Evolutionary conservation across 2,329 filamentous ascomycete genomes (phyloP), one percentile per base, ranked within the genome.

Genomic region (Pseudogymnoascus pannorum): DNA sequence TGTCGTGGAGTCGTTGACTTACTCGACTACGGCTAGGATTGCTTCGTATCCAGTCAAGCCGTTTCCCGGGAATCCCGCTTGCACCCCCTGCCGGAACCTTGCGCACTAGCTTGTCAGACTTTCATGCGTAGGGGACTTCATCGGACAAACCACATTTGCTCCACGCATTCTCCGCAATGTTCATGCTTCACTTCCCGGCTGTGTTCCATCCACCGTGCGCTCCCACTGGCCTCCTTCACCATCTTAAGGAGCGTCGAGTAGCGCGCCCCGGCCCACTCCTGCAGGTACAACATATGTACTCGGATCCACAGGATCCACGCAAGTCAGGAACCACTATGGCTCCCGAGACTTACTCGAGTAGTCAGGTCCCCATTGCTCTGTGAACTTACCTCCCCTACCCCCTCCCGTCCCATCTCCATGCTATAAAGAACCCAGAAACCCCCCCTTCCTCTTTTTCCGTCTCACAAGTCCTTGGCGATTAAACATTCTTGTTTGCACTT

Each of bases 121-220:
- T 54, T 54, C 26, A 54, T 54, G 48, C 26, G 48, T 54, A 54
- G 48, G 48, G 48, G 48, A 54, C 48, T 54, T 26, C 26, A 54
- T 54, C 48, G 48, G 48, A 54, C 48, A 54, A 54, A 54, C 48
- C 48, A 54, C 48, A 54, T 54, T 54, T 54, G 48, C 48, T 54
- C 48, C 48, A 54, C 48, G 26, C 48, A 54, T 54, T 18, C 48
- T 54, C 48, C 48, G 48, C 48, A 54, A 54, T 54, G 9, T 54
- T 54, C 26, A 54, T 54, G 48, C 48, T 54, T 54, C 48, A 54
- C 48, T 26, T 54, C 9, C 48, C 48, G 26, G 26, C 48, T 54
- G n/a, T 33, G 48, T 11, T 31, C 48, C 26, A 6, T 7, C 48
- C 26, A 54, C 26, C 48, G 26, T 54, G 48, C 48, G 8, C 16